Conservation (phyloP, 192 early-diverging fungal species). For the Hyaloraphidium curvatum region DNA sequence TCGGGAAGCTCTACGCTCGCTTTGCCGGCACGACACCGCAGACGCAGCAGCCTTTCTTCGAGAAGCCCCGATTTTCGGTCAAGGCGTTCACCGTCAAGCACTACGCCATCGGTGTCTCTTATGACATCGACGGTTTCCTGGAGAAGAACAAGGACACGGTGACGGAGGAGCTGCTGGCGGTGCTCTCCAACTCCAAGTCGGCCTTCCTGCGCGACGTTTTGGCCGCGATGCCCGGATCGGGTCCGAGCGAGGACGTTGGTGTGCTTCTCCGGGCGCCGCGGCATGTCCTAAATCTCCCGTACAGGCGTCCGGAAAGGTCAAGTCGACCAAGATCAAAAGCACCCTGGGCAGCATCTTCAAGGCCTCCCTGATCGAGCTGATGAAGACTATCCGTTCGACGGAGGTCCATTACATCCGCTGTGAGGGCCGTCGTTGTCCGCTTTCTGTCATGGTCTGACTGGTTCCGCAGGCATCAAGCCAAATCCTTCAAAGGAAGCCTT, state of each 20-base stretch:
- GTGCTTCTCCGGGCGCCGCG: neutral
- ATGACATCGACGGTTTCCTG: constrained; percentile 84
- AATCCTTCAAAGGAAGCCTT: constrained; percentile 87
- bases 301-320: too few species aligned
- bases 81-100: constrained; percentile 79
- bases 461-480: constrained; percentile 53
- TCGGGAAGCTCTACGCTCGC: constrained; percentile 76
- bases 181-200: constrained; percentile 58
- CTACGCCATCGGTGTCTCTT: constrained; percentile 86
- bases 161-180: constrained; percentile 65
- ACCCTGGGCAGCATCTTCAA: constrained; percentile 97
- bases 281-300: neutral
- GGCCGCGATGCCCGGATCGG: constrained; percentile 11
- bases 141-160: constrained; percentile 99
- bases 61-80: constrained; percentile 35
- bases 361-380: constrained; percentile 71
- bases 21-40: constrained; percentile 23
- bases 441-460: neutral
- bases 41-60: neutral
- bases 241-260: neutral
- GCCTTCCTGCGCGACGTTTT: constrained; percentile 68
- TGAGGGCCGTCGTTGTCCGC: neutral
- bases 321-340: constrained; percentile 17
- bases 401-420: constrained; percentile 96
- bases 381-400: constrained; percentile 86